Base-by-base conservation (phyloP, 495 filamentous ascomycete genomes). In the Xanthoparmelia taractica region DNA sequence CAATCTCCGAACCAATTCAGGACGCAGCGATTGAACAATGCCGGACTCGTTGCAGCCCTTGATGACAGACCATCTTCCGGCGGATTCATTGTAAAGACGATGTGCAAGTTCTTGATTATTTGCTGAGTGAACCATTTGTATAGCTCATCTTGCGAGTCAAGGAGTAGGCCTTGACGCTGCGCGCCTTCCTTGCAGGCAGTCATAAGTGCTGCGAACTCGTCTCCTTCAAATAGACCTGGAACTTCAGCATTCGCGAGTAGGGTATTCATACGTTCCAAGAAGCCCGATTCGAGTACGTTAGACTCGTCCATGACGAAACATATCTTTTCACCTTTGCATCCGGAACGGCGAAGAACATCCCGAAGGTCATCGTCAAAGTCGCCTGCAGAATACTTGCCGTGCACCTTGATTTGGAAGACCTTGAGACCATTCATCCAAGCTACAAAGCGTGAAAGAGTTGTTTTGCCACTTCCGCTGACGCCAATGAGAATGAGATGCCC, bases 91-190 rank as follows among this genome's bases (percentile, higher is more conserved):
- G 94, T 99, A 71, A 99, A 97, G 43, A 99, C 94, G 61, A 99
- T 95, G 71, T 99, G 94, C 47, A 99, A 76, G 71, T 99, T 99
- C 82, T 95, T 96, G 73, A 97, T 88, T 66, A 99, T 97, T 75
- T 99, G 94, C 64, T 95, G 89, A 0, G 95, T 99, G 77, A 99
- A 99, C 94, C 94, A 99, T 75, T 96, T 97, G 80, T 99, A 97
- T 2, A 97, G 80, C 76, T 99, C 94, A 77, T 99, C 94, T 71
- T 96, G 91, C 1, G 92, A 97, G 76, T 99, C 94, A 1, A 97
- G 83, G 52, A 97, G 83, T 48, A 96, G 78, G 17, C 94, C 94
- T 79, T 99, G 95, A 13, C 94, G 87, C 73, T 97, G 95, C 17
- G 94, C 94, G 54, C 94, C 95, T 76, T 99, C 94, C 72, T 95